Conservation (phyloP, 257 asterid genomes). For the Nicotiana otophora region DNA sequence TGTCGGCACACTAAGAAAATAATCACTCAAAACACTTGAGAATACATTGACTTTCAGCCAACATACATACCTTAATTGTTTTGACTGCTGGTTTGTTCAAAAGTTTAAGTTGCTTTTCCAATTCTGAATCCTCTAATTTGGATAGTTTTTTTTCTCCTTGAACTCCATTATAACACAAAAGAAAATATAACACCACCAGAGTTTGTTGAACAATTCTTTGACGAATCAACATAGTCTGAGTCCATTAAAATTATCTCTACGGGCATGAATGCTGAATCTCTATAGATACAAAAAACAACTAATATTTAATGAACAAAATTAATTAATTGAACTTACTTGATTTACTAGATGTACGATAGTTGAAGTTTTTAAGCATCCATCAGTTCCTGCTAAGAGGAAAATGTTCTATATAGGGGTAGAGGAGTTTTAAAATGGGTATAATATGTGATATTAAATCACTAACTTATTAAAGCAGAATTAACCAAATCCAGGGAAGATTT, state of each 20-base stretch:
- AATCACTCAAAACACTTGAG: neutral
- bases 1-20: neutral
- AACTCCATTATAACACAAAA: neutral
- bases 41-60: neutral
- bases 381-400: neutral
- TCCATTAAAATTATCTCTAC: neutral
- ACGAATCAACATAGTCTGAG: neutral
- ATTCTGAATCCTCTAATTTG: neutral
- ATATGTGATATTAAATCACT: no score
- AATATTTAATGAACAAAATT: neutral
- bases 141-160: neutral
- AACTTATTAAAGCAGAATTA: no score
- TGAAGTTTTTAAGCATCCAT: neutral
- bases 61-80: neutral
- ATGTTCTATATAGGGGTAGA: neutral
- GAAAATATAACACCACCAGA: neutral
- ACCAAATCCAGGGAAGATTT: no score
- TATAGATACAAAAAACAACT: neutral
- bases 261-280: neutral
- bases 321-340: neutral
- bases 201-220: neutral
- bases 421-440: neutral
- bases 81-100: neutral
- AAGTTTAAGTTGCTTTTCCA: neutral
- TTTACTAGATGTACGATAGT: neutral